A percentile compares a stretch with the other conserved stretches of the same genome.
Evolutionary conservation across 1,139 yeast genomes (phyloP).

Genomic region (Kodamaea ohmeri): DNA sequence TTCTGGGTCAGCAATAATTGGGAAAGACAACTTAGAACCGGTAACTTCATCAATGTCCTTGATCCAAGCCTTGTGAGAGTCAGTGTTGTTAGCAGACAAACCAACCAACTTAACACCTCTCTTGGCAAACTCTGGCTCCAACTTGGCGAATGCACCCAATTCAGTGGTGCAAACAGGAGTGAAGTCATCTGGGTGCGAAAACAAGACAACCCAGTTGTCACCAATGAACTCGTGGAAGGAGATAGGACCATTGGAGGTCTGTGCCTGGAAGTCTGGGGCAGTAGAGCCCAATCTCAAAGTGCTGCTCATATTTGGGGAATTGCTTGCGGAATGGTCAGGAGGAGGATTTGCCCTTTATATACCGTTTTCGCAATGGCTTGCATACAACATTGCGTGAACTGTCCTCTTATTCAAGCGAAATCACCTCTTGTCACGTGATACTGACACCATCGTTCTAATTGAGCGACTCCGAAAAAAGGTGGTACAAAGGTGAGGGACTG

Average conservation of each 20-base stretch:
- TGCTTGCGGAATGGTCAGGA: background rate
- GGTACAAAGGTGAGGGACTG: background rate
- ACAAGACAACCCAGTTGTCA: slow-evolving; percentile 77
- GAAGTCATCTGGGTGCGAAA: slow-evolving; percentile 92
- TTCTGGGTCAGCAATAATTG: slow-evolving; percentile 80
- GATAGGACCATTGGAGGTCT: slow-evolving; percentile 73
- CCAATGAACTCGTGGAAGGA: slow-evolving; percentile 82
- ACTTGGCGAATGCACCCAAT: slow-evolving; percentile 84
- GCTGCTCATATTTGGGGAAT: slow-evolving; percentile 7
- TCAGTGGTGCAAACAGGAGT: slow-evolving; percentile 96
- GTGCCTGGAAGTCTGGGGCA: slow-evolving; percentile 83
- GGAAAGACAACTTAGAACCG: slow-evolving; percentile 72
- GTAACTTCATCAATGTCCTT: slow-evolving; percentile 81
- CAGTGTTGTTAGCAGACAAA: slow-evolving; percentile 75
- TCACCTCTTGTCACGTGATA: slow-evolving; percentile 13
- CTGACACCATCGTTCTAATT: slow-evolving; percentile 7
- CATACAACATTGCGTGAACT: slow-evolving; percentile 2
- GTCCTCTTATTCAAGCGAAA: slow-evolving; percentile 5
- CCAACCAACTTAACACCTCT: slow-evolving; percentile 85
- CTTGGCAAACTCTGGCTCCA: slow-evolving; percentile 78
- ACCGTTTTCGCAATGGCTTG: slow-evolving; percentile 8
- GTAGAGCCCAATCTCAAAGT: slow-evolving; percentile 44
- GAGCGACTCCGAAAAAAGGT: background rate
- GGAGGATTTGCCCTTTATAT: slow-evolving; percentile 6
- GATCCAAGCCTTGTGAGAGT: slow-evolving; percentile 78